Percentiles rank a stretch among this genome's conserved stretches.
Conservation (phyloP, 225 moss, liverwort and hornwort genomes). For the Pseudisothecium myosuroides region DNA sequence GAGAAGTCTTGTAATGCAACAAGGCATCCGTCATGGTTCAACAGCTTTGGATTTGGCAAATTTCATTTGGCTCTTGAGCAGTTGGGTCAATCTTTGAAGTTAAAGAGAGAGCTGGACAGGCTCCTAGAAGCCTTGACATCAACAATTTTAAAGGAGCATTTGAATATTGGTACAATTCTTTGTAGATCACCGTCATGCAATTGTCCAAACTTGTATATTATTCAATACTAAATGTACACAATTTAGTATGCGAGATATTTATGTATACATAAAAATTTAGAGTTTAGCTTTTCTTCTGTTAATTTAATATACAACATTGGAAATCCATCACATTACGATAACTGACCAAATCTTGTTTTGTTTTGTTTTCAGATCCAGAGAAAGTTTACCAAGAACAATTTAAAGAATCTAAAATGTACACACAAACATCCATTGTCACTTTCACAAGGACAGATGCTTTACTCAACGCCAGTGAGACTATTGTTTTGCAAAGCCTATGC, state of each 20-base stretch:
- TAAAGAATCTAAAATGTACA: background rate
- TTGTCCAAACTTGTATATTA: too few relatives aligned
- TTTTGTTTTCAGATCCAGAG: background rate
- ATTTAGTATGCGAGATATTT: background rate
- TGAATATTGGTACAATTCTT: too few relatives aligned
- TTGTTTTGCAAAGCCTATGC: too few relatives aligned
- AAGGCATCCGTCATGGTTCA: background rate
- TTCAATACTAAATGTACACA: background rate
- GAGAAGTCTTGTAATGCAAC: rapidly evolving
- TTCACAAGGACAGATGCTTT: too few relatives aligned
- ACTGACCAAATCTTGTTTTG: rapidly evolving
- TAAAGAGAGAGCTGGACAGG: too few relatives aligned
- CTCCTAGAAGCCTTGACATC: too few relatives aligned
- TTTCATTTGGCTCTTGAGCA: background rate
- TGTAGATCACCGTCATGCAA: too few relatives aligned
- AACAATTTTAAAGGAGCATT: too few relatives aligned
- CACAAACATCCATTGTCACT: too few relatives aligned
- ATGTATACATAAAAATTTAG: background rate
- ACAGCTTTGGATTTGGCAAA: too few relatives aligned
- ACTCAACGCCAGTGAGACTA: too few relatives aligned
- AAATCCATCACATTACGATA: background rate
- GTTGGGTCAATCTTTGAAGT: background rate
- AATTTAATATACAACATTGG: rapidly evolving
- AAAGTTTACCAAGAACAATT: background rate
- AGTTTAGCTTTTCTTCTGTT: background rate